phyloP scores from a whole-genome alignment of 1,284 basidiomycete species.

The Veloporphyrellus conicus region DNA sequence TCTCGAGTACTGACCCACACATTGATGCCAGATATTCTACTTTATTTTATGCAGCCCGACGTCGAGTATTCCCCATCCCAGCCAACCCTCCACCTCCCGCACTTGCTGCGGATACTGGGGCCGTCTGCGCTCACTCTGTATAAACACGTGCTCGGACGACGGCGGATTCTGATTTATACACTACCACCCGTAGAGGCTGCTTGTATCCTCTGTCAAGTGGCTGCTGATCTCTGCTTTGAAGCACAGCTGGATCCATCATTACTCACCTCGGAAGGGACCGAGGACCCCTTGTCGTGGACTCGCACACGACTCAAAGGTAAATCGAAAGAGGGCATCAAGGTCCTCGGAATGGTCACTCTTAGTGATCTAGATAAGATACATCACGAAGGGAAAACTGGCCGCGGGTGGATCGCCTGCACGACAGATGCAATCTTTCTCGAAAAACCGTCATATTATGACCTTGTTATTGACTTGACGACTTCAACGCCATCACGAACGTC shows the following conservation, averaged over 20 bases:
- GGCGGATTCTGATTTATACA: constrained; percentile 70
- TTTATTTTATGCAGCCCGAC: constrained; percentile 29
- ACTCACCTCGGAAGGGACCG: constrained; percentile 19
- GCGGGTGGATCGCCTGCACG: constrained; percentile 79
- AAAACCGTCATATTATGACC: constrained; percentile 69
- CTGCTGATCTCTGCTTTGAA: constrained; percentile 67
- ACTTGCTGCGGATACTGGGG: constrained; percentile 62
- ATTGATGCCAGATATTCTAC: not conserved
- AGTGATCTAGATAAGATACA: constrained; percentile 61
- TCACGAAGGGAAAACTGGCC: constrained; percentile 50
- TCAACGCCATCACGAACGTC: constrained; percentile 55
- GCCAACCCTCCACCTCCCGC: constrained; percentile 42
- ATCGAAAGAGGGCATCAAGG: constrained; percentile 52
- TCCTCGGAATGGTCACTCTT: constrained; percentile 73
- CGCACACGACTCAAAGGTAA: constrained; percentile 40
- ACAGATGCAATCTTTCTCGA: constrained; percentile 79
- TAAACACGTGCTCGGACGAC: constrained; percentile 69
- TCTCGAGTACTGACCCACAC: not conserved
- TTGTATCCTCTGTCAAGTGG: constrained; percentile 69
- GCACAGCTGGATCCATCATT: constrained; percentile 39
- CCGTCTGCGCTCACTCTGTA: constrained; percentile 72
- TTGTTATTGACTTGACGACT: constrained; percentile 71
- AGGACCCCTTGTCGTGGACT: constrained; percentile 21
- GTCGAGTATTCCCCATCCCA: constrained; percentile 36
- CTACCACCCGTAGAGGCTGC: constrained; percentile 73